These are phyloP conservation scores for Favolaschia claudopus DNA, from an alignment of 768 basidiomycete genomes.

Conservation along the genomic window DNA sequence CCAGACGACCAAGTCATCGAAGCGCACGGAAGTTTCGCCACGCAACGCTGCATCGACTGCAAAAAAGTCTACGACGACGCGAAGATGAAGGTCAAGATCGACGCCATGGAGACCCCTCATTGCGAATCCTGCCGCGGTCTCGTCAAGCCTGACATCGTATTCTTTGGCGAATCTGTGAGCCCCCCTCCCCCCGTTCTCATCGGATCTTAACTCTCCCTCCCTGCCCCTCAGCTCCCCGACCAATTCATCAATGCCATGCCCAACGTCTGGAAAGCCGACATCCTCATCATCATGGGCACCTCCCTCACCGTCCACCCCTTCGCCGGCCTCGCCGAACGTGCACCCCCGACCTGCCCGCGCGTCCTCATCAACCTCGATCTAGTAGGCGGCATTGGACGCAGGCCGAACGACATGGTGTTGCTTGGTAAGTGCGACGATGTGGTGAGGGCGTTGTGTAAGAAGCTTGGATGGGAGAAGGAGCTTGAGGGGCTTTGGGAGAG, in stretches of 20 bases:
- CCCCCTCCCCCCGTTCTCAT: background rate
- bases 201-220: background rate
- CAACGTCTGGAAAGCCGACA: conserved; percentile 71
- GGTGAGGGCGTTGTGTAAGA: conserved; percentile 64
- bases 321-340: conserved; percentile 72
- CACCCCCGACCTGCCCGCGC: conserved; percentile 69
- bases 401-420: conserved; percentile 65
- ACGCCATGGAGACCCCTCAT: conserved; percentile 67
- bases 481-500: conserved; percentile 61
- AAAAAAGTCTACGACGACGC: conserved; percentile 61
- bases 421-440: conserved; percentile 78
- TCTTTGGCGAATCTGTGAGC: conserved; percentile 84
- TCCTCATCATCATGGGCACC: conserved; percentile 91
- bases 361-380: conserved; percentile 89
- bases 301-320: conserved; percentile 90
- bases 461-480: conserved; percentile 80
- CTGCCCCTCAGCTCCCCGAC: conserved; percentile 75
- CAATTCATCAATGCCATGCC: conserved; percentile 67
- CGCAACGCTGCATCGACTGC: conserved; percentile 86
- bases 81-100: conserved; percentile 71
- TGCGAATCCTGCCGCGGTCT: conserved; percentile 75
- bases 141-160: conserved; percentile 94
- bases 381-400: conserved; percentile 71
- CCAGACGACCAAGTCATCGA: conserved; percentile 81
- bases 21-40: conserved; percentile 95